A percentile compares a stretch with the other conserved stretches of the same genome.
These are phyloP conservation scores for Spergularia marina DNA, from an alignment of 148 eudicot species.

Conservation along the genomic window DNA sequence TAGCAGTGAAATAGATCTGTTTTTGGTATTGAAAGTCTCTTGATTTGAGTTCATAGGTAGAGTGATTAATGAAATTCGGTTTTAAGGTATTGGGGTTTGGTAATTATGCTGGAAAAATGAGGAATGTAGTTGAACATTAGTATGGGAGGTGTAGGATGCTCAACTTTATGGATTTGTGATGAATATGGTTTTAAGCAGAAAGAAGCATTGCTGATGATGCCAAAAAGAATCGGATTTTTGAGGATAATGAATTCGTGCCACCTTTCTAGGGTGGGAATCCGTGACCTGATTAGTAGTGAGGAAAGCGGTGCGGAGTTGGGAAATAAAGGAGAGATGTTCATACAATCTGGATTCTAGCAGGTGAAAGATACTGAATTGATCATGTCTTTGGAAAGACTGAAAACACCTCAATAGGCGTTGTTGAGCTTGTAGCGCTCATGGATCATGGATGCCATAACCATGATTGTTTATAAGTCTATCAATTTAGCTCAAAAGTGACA, in stretches of 20 bases:
- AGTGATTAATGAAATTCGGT: background rate
- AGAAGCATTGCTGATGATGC: conserved; percentile 6
- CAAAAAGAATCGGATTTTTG: background rate
- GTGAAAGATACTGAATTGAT: background rate
- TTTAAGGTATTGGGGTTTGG: background rate
- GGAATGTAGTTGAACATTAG: background rate
- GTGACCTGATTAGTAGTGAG: background rate
- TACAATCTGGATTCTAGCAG: background rate
- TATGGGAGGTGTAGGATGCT: background rate
- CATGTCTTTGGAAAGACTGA: background rate
- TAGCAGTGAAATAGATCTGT: too few relatives aligned
- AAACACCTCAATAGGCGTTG: background rate
- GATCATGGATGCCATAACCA: too few relatives aligned
- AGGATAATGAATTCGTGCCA: background rate
- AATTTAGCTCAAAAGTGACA: too few relatives aligned
- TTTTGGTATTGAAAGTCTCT: background rate
- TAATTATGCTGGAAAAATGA: background rate
- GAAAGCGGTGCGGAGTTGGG: background rate
- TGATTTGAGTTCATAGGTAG: background rate
- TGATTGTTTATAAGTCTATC: too few relatives aligned
- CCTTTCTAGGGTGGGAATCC: background rate
- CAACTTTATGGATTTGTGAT: background rate
- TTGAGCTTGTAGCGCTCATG: too few relatives aligned
- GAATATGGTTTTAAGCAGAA: conserved; percentile 1
- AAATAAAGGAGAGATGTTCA: background rate